A percentile compares a stretch with the other conserved stretches of the same genome.
Evolutionary conservation across 2,329 filamentous ascomycete species (phyloP).

Genomic region (Trichoderma aggressivum): DNA sequence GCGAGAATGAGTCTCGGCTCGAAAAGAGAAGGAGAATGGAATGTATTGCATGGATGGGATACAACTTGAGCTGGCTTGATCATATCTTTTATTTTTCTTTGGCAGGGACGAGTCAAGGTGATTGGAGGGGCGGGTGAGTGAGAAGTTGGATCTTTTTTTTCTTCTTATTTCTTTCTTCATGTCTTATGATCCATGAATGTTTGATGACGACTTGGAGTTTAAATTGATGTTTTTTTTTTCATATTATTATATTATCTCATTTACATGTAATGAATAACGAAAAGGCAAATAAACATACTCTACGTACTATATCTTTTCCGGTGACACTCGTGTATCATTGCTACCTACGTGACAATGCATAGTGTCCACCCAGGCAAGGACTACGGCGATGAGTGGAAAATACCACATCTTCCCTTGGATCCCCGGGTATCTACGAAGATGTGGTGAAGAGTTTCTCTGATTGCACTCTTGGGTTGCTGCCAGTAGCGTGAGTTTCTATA

Average conservation of each 20-base stretch:
- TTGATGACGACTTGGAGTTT: constrained; percentile 17
- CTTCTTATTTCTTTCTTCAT: constrained; percentile 5
- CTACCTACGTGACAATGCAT: too few relatives aligned
- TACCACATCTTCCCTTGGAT: too few relatives aligned
- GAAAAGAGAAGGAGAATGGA: neutral
- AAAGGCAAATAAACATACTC: constrained; percentile 10
- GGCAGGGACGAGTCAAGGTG: neutral
- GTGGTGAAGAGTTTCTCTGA: constrained; percentile 85
- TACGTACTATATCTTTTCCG: neutral
- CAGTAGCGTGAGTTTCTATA: constrained; percentile 65
- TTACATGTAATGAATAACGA: constrained; percentile 18
- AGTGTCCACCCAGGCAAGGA: too few relatives aligned
- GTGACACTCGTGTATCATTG: neutral
- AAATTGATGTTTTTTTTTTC: constrained; percentile 7
- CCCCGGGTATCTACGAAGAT: too few relatives aligned
- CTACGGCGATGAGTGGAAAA: too few relatives aligned
- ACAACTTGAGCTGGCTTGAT: neutral
- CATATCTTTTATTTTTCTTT: neutral
- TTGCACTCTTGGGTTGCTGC: constrained; percentile 82
- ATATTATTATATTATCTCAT: neutral
- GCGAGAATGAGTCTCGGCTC: neutral
- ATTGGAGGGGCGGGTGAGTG: neutral
- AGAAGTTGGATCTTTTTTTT: constrained; percentile 1
- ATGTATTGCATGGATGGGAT: constrained; percentile 2
- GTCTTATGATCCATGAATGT: constrained; percentile 14